Conservation (phyloP, 257 asterid genomes). For the Ajuga chamaepitys region DNA sequence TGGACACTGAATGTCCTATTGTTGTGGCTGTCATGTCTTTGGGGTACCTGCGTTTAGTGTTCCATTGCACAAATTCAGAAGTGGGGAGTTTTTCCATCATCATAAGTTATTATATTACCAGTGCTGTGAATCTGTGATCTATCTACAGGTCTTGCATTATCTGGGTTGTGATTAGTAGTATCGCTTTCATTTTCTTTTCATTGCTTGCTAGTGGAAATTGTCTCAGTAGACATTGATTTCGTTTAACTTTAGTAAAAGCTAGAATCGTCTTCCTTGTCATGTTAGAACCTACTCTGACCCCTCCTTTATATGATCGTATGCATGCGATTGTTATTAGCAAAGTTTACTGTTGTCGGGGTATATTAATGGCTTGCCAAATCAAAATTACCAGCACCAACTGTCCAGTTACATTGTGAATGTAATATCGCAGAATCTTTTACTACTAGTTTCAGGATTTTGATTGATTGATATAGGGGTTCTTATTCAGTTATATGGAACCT, state of each 20-base stretch:
- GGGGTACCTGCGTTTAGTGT: not conserved
- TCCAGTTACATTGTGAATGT: not conserved
- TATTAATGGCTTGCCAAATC: not conserved
- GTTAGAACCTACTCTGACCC: too few relatives aligned
- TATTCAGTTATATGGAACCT: not conserved
- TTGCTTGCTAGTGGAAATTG: too few relatives aligned
- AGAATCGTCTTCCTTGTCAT: too few relatives aligned
- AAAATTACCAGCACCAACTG: not conserved
- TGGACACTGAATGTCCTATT: not conserved
- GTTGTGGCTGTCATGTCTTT: not conserved
- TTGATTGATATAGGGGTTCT: not conserved
- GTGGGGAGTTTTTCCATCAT: not conserved
- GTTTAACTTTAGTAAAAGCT: too few relatives aligned
- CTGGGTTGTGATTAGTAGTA: not conserved
- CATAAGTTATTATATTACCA: not conserved
- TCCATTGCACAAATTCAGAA: not conserved
- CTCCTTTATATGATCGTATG: conserved; percentile 6
- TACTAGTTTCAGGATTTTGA: too few relatives aligned
- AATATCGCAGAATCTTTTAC: too few relatives aligned
- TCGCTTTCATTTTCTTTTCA: not conserved
- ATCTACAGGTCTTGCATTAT: not conserved
- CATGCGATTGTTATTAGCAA: not conserved
- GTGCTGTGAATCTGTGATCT: conserved; percentile 7
- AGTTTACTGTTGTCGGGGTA: not conserved
- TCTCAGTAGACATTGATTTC: too few relatives aligned